phyloP scores from a whole-genome alignment of 352 stramenopile species.

The Blastocystis hominis region DNA sequence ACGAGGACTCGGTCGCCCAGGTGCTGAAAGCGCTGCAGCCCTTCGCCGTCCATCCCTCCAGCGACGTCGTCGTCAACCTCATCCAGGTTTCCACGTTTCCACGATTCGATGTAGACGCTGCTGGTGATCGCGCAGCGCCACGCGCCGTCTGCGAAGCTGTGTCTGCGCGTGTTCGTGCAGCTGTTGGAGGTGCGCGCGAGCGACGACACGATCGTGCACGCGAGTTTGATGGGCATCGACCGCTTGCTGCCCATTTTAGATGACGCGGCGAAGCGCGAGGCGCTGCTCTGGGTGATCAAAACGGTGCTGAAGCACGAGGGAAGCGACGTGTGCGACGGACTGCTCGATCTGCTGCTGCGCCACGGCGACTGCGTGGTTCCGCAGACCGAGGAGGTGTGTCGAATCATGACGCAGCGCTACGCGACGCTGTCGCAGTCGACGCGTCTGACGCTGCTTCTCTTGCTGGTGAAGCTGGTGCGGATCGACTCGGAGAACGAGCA shows the following conservation, averaged over 20 bases:
- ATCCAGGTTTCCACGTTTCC: constrained; percentile 58
- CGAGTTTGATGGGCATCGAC: neutral
- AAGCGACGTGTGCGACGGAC: constrained; percentile 69
- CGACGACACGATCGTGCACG: neutral
- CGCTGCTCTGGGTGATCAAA: constrained; percentile 51
- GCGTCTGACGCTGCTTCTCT: constrained; percentile 69
- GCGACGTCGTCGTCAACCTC: neutral
- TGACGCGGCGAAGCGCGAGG: neutral
- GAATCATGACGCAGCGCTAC: constrained; percentile 69
- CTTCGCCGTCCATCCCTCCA: constrained; percentile 67
- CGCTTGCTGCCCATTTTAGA: neutral
- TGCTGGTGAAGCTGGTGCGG: constrained; percentile 72
- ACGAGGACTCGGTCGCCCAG: constrained; percentile 72
- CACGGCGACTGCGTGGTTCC: constrained; percentile 65
- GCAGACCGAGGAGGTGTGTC: constrained; percentile 68
- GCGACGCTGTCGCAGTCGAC: constrained; percentile 71
- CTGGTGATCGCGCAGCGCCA: constrained; percentile 72
- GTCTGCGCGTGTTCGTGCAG: constrained; percentile 58
- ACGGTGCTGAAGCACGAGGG: constrained; percentile 70
- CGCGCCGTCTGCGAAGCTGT: constrained; percentile 71
- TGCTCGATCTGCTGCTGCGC: constrained; percentile 75
- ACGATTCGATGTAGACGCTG: constrained; percentile 78
- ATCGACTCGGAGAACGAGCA: constrained; percentile 68
- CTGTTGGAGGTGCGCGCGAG: neutral
- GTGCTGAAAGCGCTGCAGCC: constrained; percentile 74